phyloP scores from a whole-genome alignment of 2,329 filamentous ascomycete species.

The Cryphonectria parasitica region DNA sequence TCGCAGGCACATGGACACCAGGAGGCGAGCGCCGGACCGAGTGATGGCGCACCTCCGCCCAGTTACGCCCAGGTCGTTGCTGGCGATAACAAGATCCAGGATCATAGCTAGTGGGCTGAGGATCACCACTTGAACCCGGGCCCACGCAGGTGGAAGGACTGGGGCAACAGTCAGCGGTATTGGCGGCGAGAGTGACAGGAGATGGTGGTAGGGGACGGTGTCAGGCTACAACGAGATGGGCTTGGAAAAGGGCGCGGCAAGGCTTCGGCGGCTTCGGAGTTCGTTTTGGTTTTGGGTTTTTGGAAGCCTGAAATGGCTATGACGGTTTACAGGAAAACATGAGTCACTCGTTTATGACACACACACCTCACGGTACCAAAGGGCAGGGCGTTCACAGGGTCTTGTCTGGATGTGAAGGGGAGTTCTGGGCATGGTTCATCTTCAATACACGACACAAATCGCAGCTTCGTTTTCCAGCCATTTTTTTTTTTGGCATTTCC shows the following conservation, averaged over 20 bases:
- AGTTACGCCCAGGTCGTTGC: constrained; percentile 89
- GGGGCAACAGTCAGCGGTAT: neutral
- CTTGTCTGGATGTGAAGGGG: neutral
- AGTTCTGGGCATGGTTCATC: neutral
- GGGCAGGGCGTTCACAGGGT: neutral
- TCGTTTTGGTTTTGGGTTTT: neutral
- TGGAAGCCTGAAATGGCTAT: neutral
- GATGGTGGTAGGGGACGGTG: neutral
- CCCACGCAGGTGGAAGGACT: neutral
- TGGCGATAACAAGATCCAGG: constrained; percentile 90
- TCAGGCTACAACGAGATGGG: neutral
- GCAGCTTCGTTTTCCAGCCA: neutral
- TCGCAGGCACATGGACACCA: constrained; percentile 38
- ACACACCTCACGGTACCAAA: neutral
- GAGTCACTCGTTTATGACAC: neutral
- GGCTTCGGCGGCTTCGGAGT: neutral
- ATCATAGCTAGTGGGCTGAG: constrained; percentile 50
- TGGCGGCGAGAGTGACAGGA: neutral
- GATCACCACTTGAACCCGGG: constrained; percentile 11
- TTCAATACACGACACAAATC: constrained; percentile 1
- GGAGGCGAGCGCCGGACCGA: constrained; percentile 43
- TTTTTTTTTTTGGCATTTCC: neutral
- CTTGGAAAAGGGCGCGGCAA: neutral
- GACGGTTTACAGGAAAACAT: neutral
- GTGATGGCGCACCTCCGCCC: constrained; percentile 59